Percentiles rank a stretch among this genome's conserved stretches.
Evolutionary conservation across 106 monocot species (phyloP).

Genomic region (Platanthera guangdongensis): DNA sequence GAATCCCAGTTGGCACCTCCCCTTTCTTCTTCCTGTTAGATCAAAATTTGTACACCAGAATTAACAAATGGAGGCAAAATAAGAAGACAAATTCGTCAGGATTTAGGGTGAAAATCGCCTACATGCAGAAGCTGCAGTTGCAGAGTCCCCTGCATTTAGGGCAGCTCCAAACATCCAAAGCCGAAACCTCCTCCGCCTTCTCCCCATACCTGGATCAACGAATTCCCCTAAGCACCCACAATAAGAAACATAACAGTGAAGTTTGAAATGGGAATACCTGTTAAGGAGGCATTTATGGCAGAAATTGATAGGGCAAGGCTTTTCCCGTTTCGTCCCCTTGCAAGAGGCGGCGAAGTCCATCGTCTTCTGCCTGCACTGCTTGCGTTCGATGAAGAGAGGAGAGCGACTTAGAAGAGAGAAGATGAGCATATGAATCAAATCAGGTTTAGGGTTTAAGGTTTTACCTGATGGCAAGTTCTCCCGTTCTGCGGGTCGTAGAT

Average conservation of each 20-base stretch:
- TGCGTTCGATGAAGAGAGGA: no score
- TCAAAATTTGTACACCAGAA: background rate
- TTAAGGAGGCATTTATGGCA: conserved; percentile 23
- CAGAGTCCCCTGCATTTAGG: conserved; percentile 19
- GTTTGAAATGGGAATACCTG: conserved; percentile 7
- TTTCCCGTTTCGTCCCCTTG: conserved; percentile 10
- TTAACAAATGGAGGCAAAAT: background rate
- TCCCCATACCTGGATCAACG: conserved; percentile 15
- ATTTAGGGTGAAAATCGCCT: background rate
- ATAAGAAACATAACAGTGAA: background rate
- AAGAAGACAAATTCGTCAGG: background rate
- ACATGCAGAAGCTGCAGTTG: conserved; percentile 32
- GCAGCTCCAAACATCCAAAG: conserved; percentile 13
- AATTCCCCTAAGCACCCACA: background rate
- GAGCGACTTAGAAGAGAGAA: background rate
- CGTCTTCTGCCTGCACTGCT: conserved; percentile 23
- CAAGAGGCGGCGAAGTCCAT: conserved; percentile 17
- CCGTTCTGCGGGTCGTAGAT: conserved; percentile 20
- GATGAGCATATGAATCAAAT: background rate
- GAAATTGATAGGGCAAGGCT: conserved; percentile 12
- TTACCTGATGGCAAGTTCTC: conserved; percentile 23
- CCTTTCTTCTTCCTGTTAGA: conserved; percentile 65
- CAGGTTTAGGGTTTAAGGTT: background rate
- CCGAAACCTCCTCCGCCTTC: conserved; percentile 9
- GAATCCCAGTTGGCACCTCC: conserved; percentile 60